Base-by-base conservation (phyloP, 1,284 basidiomycete genomes). In the Ustilago vetiveriae region DNA sequence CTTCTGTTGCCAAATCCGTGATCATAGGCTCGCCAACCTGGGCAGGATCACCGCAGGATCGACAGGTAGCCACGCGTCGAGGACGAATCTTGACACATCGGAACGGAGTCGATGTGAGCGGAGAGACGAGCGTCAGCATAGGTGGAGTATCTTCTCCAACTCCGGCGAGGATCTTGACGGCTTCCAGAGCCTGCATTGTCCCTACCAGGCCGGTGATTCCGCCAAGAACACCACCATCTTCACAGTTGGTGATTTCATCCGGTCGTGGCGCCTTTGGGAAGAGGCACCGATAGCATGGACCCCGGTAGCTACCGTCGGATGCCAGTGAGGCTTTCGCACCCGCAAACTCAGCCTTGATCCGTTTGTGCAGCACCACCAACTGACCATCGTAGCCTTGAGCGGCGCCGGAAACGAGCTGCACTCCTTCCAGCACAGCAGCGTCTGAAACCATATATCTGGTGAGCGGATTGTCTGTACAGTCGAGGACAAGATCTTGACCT, bases 361-460 rank as follows among this genome's bases (percentile, higher is more conserved):
- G 44, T 39, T 74, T 75, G 41, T 79, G 73, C 22, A 80, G 58
- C 4, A 80, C 78, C 4, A 79, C 68, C 38, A 98, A 86, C 79
- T 98, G 94, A 0, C 96, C 96, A 53, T 96, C 92, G 56, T 88
- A 90, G 45, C 90, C 88, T 74, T 98, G 92, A 0, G 95, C 95
- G 1, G 94, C 96, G 3, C 94, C 96, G 52, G 90, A 92, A 29
- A 98, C 90, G 26, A 98, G 88, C 4, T 92, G 90, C 42, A 89
- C 89, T 6, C 84, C 83, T 3, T 92, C 86, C 0, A 84, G 83
- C 37, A 92, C 91, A n/a, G 90, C 88, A 0, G 88, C 87, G 81
- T 98, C 95, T n/a, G 92, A 94, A 55, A 98, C 86, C 7, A 98
- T 87, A 82, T 98, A 98, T 4, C 96, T 90, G 0, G 92, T 94